Base-by-base conservation (phyloP, 2,329 filamentous ascomycete species). In the Pseudodiploospora longispora region DNA sequence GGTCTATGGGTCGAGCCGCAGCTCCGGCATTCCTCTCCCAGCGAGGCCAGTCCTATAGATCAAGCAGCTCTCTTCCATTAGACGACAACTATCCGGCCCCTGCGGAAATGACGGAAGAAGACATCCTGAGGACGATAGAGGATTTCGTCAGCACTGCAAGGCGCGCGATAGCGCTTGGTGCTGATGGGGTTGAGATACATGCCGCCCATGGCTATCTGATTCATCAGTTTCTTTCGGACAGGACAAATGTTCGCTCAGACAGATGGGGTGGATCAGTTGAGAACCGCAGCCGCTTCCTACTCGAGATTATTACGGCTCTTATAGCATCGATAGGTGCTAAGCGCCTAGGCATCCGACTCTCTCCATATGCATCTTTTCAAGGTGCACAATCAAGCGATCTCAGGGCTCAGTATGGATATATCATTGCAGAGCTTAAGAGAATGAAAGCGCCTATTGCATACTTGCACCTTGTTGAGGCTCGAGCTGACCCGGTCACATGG, bases 111-210 rank as follows among this genome's bases (percentile, higher is more conserved):
- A 82, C 76, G 0, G 64, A 73, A 12, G 63, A 72, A 1, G 82
- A 87, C 19, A 87, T 88, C 45, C 67, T 78, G 43, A 61, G 69
- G 3, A 68, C 82, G 45, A 82, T 84, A 56, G 58, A 60, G 2
- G 75, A 75, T 1, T 86, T 73, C 63, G 74, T 69, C 1, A 69
- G 66, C 0, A 71, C 74, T 0, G 64, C 71, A 0, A 69, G 69
- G 50, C 66, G 75, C n/a, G 74, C 82, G 1, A 59, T 85, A 1
- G 67, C 71, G 1, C 77, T 75, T 3, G 83, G 84, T 0, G 47
- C 50, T 10, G 49, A 51, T 28, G 44, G 42, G 0, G 32, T 51
- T 28, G 44, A 51, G 35, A 19, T 82, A 80, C 68, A 75, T 49
- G 68, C 59, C 7, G 74, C 74, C 4, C 77, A 80, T 50, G 76